These are phyloP conservation scores for Dothistroma septosporum DNA, from an alignment of 2,329 filamentous ascomycete genomes.

Conservation along the genomic window DNA sequence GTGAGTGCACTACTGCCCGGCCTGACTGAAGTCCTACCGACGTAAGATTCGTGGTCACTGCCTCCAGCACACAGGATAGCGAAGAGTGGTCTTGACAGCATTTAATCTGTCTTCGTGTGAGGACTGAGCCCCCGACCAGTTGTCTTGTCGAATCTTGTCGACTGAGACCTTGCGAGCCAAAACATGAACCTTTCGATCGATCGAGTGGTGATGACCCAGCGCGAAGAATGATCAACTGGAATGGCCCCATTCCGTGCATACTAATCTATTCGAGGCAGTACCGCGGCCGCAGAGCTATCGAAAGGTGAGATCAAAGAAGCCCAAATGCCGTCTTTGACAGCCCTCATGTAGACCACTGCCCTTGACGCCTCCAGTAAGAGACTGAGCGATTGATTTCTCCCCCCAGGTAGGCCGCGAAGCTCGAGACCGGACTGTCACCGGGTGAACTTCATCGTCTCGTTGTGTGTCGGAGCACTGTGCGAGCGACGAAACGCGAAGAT, in stretches of 20 bases:
- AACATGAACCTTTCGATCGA: background rate
- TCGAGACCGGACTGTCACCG: background rate
- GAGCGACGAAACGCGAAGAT: background rate
- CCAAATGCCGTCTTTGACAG: background rate
- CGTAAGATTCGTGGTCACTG: background rate
- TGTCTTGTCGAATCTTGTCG: background rate
- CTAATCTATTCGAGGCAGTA: background rate
- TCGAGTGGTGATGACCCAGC: background rate
- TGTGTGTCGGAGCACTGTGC: background rate
- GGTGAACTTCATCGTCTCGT: background rate
- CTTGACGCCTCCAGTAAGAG: background rate
- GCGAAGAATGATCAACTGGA: conserved; percentile 4
- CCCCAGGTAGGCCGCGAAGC: background rate
- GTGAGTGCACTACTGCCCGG: background rate
- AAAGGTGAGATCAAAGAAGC: background rate
- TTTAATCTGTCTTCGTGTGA: background rate
- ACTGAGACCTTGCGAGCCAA: background rate
- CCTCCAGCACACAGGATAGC: background rate
- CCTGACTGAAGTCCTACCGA: background rate
- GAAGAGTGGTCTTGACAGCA: background rate
- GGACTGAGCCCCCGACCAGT: background rate
- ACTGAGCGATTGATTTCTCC: background rate
- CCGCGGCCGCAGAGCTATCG: background rate
- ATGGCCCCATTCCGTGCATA: conserved; percentile 3
- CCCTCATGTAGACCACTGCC: background rate